Evolutionary conservation across 2,329 filamentous ascomycete genomes (phyloP).

Genomic region (Cadophora malorum): DNA sequence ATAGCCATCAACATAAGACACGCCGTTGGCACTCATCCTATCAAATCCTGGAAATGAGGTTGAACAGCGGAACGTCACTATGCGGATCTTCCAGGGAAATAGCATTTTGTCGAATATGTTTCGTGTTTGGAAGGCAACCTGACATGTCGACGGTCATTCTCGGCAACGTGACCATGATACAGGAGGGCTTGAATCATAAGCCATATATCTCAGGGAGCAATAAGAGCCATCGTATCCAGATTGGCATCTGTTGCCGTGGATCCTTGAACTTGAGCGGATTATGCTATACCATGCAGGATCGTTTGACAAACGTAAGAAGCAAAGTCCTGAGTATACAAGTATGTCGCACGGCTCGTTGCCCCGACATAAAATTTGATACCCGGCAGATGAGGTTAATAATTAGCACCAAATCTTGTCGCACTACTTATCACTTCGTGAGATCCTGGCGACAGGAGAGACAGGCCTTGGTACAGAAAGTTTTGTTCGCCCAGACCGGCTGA

Average conservation of each 20-base stretch:
- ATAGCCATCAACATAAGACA: not conserved
- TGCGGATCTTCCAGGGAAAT: not conserved
- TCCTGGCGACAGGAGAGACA: not conserved
- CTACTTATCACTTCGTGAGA: not conserved
- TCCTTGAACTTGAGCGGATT: not conserved
- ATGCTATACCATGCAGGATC: slow-evolving; percentile 14
- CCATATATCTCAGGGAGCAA: slow-evolving; percentile 1
- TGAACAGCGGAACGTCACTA: not conserved
- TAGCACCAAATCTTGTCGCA: not conserved
- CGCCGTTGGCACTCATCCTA: not conserved
- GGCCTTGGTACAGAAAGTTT: not conserved
- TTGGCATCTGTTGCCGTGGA: slow-evolving; percentile 1
- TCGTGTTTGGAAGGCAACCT: slow-evolving; percentile 2
- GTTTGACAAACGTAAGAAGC: not conserved
- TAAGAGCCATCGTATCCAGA: not conserved
- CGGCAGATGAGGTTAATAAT: not conserved
- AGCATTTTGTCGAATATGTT: not conserved
- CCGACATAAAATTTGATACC: not conserved
- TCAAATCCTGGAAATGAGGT: not conserved
- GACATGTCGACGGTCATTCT: not conserved
- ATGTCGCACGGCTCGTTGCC: not conserved
- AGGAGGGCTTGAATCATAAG: slow-evolving; percentile 10
- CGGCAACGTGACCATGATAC: not conserved
- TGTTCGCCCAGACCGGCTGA: slow-evolving; percentile 5
- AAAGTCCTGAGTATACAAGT: not conserved